Evolutionary conservation across 2,329 filamentous ascomycete species (phyloP), one percentile per base, ranked within the genome.

Genomic region (Myriosclerotinia duriaeana): DNA sequence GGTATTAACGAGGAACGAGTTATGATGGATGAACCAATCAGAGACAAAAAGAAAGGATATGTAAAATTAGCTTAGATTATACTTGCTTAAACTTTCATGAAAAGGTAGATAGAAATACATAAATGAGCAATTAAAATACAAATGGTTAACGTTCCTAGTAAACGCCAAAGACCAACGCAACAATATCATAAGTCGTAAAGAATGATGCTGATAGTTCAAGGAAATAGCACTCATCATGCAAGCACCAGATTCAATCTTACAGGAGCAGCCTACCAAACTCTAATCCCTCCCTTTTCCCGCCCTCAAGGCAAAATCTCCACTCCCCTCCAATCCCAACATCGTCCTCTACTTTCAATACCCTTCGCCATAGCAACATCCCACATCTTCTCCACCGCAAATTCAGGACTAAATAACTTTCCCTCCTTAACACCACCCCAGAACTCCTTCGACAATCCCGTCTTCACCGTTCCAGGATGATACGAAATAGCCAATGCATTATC

Each of bases 381-480:
- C 78, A 95, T 78, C 75, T 82, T 84, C 78, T 85, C 84, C 0
- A 85, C 90, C 26, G 89, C 87, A 73, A 84, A 88, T 68, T 88
- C 87, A 0, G 86, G 81, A 67, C 82, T 85, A 71, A 94, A 88
- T 71, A 95, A 78, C 77, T 88, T 87, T 1, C 74, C 81, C 71
- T 84, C 81, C 55, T 81, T 81, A 53, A 89, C 87, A 52, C 81
- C 85, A 0, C 74, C 80, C 91, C 90, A 94, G 74, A 91, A 95
- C 53, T 87, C 87, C 73, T 81, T 83, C 69, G 87, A 92, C 69
- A 96, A 78, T 12, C 84, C 87, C 61, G 91, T 95, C 79, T 84
- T 87, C 59, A 95, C 91, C 1, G 91, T 95, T 3, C 92, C 91
- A 1, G 92, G 92, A 77, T 95, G 92, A 74, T 95, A 83, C 12